Base-by-base conservation (phyloP, 2,329 filamentous ascomycete species). In the Pseudogymnoascus pannorum region DNA sequence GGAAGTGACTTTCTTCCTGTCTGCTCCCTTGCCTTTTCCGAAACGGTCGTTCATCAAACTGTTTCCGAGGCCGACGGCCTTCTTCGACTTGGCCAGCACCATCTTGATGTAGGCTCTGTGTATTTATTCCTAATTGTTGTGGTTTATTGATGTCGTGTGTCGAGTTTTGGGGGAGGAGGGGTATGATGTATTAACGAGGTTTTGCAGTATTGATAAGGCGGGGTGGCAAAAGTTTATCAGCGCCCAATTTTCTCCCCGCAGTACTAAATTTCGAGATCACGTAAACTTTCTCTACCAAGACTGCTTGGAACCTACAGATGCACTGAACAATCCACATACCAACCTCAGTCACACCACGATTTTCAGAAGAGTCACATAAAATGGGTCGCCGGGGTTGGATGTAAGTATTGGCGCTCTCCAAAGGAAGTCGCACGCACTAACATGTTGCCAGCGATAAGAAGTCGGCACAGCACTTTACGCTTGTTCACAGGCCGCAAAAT, bases 21-120 rank as follows among this genome's bases (percentile, higher is more conserved):
- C 89, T 59, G 82, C 74, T 66, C 91, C 90, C 76, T 95, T 97
- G 71, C 91, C 90, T 77, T 94, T 96, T 72, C 92, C 91, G 75
- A 97, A 97, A 62, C 93, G 89, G 78, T 97, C 94, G 74, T 97
- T 97, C 94, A 99, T 99, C 73, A 99, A 85, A 78, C 89, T 87
- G 79, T 97, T 97, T 74, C 94, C 94, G 78, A 99, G 86, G 74
- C 94, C 94, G 71, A 97, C 91, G 70, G 87, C 83, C 77, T 92
- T 96, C 76, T 97, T 97, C 67, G 92, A 96, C 79, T 97, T 99
- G 75, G 94, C 86, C 70, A 89, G 77, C 70, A 87, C 85, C 87
- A 90, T 90, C 42, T 65, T 72, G 63, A 33, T 16, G 42, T 22
- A 42, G 24, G 51, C 29, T 38, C 12, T 29, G 33, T 60, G 29